Conservation (phyloP, 2,329 filamentous ascomycete genomes). For the Sodiomyces alkalinus region DNA sequence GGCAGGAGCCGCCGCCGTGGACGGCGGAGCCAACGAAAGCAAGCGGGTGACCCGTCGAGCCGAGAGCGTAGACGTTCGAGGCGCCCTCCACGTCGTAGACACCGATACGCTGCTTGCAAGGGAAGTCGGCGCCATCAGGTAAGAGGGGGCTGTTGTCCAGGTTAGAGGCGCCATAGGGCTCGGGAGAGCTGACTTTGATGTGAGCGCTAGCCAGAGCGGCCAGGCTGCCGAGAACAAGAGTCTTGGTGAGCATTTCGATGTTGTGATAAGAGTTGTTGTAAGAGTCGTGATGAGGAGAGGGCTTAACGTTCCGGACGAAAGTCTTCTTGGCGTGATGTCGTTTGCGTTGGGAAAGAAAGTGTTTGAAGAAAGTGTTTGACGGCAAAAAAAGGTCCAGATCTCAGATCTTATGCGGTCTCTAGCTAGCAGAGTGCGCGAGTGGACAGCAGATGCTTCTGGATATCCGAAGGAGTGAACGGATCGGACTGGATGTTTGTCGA, state of each 20-base stretch:
- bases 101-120: constrained; percentile 55
- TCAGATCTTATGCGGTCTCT: not conserved
- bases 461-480: constrained; percentile 5
- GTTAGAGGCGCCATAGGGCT: constrained; percentile 35
- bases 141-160: constrained; percentile 49
- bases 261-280: constrained; percentile 18
- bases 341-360: constrained; percentile 5
- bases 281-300: constrained; percentile 5
- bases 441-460: not conserved
- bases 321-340: constrained; percentile 4
- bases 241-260: constrained; percentile 37
- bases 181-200: constrained; percentile 56
- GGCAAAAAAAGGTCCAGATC: constrained; percentile 4
- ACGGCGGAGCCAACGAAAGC: constrained; percentile 56
- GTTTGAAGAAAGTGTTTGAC: constrained; percentile 5
- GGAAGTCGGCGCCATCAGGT: constrained; percentile 51
- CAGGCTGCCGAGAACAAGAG: constrained; percentile 38
- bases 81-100: constrained; percentile 28
- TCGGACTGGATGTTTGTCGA: constrained; percentile 6
- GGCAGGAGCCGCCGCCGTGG: constrained; percentile 88
- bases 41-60: constrained; percentile 40
- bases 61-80: constrained; percentile 48
- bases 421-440: too few species aligned
- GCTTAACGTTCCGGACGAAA: constrained; percentile 26
- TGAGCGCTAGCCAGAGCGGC: constrained; percentile 52